Percentiles rank a stretch among this genome's conserved stretches.
phyloP scores from a whole-genome alignment of 2,329 filamentous ascomycete genomes.

The Neofusicoccum sp. region DNA sequence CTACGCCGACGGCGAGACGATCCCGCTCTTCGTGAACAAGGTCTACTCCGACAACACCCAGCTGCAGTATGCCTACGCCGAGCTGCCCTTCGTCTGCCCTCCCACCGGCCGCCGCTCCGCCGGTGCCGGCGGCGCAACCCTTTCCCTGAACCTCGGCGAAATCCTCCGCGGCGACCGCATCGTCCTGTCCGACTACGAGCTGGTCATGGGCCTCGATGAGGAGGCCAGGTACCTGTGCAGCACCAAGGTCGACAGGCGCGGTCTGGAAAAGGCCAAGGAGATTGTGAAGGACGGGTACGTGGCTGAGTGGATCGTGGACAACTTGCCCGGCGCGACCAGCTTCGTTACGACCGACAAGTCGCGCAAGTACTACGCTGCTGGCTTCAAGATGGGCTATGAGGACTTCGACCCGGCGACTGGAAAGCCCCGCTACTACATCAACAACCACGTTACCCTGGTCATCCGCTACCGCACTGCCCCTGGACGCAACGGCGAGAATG shows the following conservation, averaged over 20 bases:
- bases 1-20: slow-evolving; percentile 71
- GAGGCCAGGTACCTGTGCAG: slow-evolving; percentile 73
- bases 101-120: slow-evolving; percentile 66
- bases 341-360: slow-evolving; percentile 84
- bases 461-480: slow-evolving; percentile 73
- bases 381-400: slow-evolving; percentile 82
- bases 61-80: slow-evolving; percentile 87
- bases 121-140: slow-evolving; percentile 70
- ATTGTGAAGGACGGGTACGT: slow-evolving; percentile 78
- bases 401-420: slow-evolving; percentile 61
- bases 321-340: slow-evolving; percentile 82
- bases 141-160: slow-evolving; percentile 82
- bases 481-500: slow-evolving; percentile 64
- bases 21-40: slow-evolving; percentile 88
- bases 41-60: slow-evolving; percentile 87
- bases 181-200: slow-evolving; percentile 77
- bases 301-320: slow-evolving; percentile 93
- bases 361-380: slow-evolving; percentile 83
- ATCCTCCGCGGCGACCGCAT: slow-evolving; percentile 85
- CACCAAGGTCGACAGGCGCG: slow-evolving; percentile 61
- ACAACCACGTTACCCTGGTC: slow-evolving; percentile 86
- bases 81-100: slow-evolving; percentile 83
- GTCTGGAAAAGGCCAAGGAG: slow-evolving; percentile 66
- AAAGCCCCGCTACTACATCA: slow-evolving; percentile 68
- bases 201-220: slow-evolving; percentile 73